Evolutionary conservation across 768 basidiomycete species (phyloP).

Genomic region (Xerocomellus chrysenteron): DNA sequence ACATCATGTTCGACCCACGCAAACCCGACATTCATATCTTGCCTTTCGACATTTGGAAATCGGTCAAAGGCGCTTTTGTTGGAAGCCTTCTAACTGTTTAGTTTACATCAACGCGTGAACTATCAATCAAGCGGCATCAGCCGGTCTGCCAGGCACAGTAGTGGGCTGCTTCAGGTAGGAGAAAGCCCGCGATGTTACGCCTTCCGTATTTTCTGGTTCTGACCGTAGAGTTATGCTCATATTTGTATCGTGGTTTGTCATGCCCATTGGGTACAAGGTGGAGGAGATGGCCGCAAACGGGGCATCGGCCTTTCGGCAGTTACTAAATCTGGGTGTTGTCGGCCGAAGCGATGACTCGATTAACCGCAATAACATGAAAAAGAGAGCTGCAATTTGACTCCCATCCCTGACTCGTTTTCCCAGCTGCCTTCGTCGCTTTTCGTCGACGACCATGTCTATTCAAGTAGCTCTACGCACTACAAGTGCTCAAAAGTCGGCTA

Average conservation of each 20-base stretch:
- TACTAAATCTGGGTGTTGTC: conserved; percentile 18
- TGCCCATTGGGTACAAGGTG: conserved; percentile 1
- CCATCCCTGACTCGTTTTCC: conserved; percentile 4
- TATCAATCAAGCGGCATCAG: background rate
- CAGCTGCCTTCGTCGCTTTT: conserved; percentile 9
- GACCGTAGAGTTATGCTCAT: background rate
- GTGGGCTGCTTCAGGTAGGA: background rate
- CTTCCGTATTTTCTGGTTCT: background rate
- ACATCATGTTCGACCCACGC: background rate
- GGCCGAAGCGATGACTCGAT: conserved; percentile 28
- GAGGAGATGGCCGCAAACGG: background rate
- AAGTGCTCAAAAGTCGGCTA: conserved; percentile 37
- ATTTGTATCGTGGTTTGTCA: background rate
- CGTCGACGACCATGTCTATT: conserved; percentile 40
- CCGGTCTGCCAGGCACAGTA: background rate
- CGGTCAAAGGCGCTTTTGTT: background rate
- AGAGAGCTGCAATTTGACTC: conserved; percentile 1
- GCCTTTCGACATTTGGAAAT: background rate
- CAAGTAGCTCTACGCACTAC: conserved; percentile 43
- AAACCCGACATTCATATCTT: background rate
- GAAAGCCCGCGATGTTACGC: background rate
- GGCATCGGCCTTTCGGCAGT: conserved; percentile 25
- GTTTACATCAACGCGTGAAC: background rate
- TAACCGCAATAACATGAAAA: conserved; percentile 7
- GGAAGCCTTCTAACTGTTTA: too few relatives aligned